phyloP scores from a whole-genome alignment of 2,329 filamentous ascomycete species.

The Colletotrichum sp. region DNA sequence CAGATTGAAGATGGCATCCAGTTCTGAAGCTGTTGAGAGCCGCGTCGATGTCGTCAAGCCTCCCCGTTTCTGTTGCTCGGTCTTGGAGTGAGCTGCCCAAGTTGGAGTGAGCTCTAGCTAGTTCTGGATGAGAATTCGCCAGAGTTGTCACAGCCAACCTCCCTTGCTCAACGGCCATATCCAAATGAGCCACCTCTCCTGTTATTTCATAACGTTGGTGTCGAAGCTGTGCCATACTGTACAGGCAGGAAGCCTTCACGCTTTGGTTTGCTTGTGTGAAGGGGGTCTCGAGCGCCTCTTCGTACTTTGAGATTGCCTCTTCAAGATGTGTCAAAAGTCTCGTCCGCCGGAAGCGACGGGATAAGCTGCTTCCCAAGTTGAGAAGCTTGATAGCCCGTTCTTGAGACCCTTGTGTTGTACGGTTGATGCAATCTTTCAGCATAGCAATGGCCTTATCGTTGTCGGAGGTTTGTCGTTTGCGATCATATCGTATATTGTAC shows the following conservation, averaged over 20 bases:
- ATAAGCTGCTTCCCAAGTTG: too few relatives aligned
- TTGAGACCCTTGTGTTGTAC: too few relatives aligned
- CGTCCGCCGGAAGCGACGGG: background rate
- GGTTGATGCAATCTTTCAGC: too few relatives aligned
- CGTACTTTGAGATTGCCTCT: background rate
- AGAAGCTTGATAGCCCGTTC: too few relatives aligned
- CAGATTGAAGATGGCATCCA: background rate
- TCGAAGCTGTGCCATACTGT: background rate
- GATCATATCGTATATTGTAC: too few relatives aligned
- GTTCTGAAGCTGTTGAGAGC: background rate
- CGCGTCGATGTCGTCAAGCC: background rate
- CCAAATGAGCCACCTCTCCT: background rate
- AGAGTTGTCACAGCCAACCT: background rate
- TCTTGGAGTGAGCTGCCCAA: background rate
- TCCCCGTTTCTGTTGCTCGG: background rate
- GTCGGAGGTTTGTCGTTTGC: too few relatives aligned
- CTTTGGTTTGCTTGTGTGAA: background rate
- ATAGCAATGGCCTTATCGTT: too few relatives aligned
- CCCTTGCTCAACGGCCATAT: background rate
- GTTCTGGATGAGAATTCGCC: background rate
- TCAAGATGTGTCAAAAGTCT: background rate
- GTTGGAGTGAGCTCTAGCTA: background rate
- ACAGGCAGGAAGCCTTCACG: background rate
- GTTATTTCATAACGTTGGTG: background rate
- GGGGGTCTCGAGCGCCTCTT: background rate